Evolutionary conservation across 352 stramenopile species (phyloP).

Genomic region (Halophytophthora polymorphica): DNA sequence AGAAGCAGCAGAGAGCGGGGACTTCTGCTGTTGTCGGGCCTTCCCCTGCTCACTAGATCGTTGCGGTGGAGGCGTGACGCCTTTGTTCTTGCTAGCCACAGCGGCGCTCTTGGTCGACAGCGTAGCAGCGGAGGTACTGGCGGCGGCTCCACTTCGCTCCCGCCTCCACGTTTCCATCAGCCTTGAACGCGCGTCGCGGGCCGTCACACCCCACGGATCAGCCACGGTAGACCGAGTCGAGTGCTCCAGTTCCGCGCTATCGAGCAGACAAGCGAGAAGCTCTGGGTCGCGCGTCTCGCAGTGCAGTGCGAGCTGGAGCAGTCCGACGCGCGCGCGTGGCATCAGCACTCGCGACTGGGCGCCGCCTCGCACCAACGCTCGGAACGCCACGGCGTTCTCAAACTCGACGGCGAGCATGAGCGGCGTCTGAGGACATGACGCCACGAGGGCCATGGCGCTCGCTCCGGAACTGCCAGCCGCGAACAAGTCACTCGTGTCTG

Average conservation of each 20-base stretch:
- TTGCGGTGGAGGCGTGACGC: conserved; percentile 1
- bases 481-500: conserved; percentile 10
- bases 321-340: conserved; percentile 39
- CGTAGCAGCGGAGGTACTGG: background rate
- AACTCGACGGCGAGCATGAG: conserved; percentile 56
- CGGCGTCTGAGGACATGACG: conserved; percentile 27
- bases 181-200: conserved; percentile 22
- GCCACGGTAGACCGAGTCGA: conserved; percentile 24
- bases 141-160: conserved; percentile 15
- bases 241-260: conserved; percentile 21
- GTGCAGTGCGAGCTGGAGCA: conserved; percentile 49
- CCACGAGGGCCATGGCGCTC: conserved; percentile 11
- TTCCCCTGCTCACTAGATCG: too few relatives aligned
- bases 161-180: conserved; percentile 24
- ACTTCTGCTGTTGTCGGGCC: conserved; percentile 12
- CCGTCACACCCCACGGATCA: conserved; percentile 38
- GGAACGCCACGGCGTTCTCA: conserved; percentile 46
- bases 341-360: conserved; percentile 41
- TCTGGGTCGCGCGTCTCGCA: conserved; percentile 21
- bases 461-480: background rate
- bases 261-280: conserved; percentile 20
- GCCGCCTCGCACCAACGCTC: conserved; percentile 41
- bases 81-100: conserved; percentile 2
- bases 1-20: conserved; percentile 10
- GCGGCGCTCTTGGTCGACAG: background rate